Base-by-base conservation (phyloP, 192 early-diverging fungal species). In the Linnemannia exigua region DNA sequence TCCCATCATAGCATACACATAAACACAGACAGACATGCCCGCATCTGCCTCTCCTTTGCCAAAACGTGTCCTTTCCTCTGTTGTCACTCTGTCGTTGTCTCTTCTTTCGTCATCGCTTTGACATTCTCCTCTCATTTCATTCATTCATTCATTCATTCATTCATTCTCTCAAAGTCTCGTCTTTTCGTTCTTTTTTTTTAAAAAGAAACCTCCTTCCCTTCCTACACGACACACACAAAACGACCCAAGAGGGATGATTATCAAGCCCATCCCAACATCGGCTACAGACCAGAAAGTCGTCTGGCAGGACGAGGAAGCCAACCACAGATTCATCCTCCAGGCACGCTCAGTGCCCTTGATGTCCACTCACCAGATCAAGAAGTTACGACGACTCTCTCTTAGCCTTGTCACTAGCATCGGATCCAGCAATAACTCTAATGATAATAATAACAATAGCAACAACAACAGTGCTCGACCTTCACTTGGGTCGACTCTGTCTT, bases 261-360 rank as follows among this genome's bases (percentile, higher is more conserved):
- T 86, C 54, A 86, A 86, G 44, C 84, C 84, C 2, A 71, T 80
- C 14, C 79, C 78, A 3, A 72, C 52, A 17, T 58, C 84, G 16
- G 46, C 41, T 63, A 79, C 77, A 48, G 84, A 80, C 46, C 84
- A 69, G 33, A 80, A 31, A n/a, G 74, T 79, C n/a, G 70, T 77
- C 63, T 86, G 84, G 84, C 84, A 86, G 66, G 84, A 86, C 38
- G 84, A 86, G 22, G 84, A 86, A 25, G 84, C 84, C 68, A 86
- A 86, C 75, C 84, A 86, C n/a, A 74, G 84, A 6, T 86, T 86
- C 75, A 28, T 86, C 11, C 84, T 86, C 20, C 84, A 86, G 50
- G 58, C 79, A 38, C 84, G 84, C 44, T 80, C 84, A 7, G 75
- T 80, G 31, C 70, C 84, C 0, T 52, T 86, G 22, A 63, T 86